These are phyloP conservation scores for Cercospora nicotianae DNA, from an alignment of 2,329 filamentous ascomycete species.

Conservation along the genomic window DNA sequence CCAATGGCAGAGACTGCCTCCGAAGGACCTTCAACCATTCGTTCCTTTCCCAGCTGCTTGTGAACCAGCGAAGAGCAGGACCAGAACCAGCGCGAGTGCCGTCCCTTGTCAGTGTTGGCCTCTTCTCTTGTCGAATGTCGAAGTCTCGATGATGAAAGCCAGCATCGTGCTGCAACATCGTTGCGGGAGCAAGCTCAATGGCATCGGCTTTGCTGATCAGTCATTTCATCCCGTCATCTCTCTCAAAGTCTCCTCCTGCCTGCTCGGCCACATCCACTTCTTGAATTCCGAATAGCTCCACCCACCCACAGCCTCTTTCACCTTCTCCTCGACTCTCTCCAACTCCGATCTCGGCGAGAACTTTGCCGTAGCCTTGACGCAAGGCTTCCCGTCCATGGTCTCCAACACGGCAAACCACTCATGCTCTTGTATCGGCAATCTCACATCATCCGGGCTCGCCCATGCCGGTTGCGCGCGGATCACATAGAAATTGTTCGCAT, in stretches of 20 bases:
- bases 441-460: constrained; percentile 26
- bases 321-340: constrained; percentile 26
- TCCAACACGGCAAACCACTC: constrained; percentile 59
- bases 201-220: too few species aligned
- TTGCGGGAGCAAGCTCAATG: not conserved
- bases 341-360: constrained; percentile 30
- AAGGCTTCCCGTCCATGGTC: constrained; percentile 54
- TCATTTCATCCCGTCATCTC: not conserved
- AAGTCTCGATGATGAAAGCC: not conserved
- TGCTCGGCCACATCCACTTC: constrained; percentile 38
- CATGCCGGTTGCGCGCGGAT: constrained; percentile 51
- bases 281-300: constrained; percentile 35
- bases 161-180: not conserved
- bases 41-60: not conserved
- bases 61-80: not conserved
- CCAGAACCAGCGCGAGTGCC: not conserved
- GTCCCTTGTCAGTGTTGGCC: not conserved
- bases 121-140: not conserved
- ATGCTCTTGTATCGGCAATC: constrained; percentile 28
- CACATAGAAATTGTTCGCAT: constrained; percentile 63
- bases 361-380: constrained; percentile 53
- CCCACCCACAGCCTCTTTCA: constrained; percentile 26
- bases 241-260: constrained; percentile 27
- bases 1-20: not conserved
- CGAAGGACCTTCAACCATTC: not conserved